A percentile compares a stretch with the other conserved stretches of the same genome.
Conservation (phyloP, 345 rosid genomes). For the Citropsis articulata region DNA sequence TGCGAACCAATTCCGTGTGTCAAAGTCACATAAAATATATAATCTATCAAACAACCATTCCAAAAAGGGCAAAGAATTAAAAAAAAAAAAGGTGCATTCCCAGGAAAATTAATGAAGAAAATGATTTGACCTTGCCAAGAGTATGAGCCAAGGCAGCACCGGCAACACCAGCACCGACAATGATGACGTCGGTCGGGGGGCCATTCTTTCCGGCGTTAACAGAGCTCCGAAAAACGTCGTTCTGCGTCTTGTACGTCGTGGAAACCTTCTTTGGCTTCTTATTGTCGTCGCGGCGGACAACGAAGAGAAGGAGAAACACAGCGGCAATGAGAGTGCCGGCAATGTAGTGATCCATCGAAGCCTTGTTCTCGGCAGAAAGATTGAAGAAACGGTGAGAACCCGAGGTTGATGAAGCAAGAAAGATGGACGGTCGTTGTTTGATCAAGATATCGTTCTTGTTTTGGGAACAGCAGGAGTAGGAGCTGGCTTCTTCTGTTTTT, state of each 20-base stretch:
- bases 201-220: conserved; percentile 3
- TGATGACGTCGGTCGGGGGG: conserved; percentile 44
- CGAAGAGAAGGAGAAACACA: conserved; percentile 24
- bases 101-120: not conserved
- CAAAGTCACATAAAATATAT: not conserved
- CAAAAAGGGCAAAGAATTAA: not conserved
- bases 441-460: not conserved
- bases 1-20: not conserved
- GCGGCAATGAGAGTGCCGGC: conserved; percentile 30
- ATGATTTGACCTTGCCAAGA: conserved; percentile 57
- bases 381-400: not conserved
- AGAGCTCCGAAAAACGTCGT: not conserved
- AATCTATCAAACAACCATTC: not conserved
- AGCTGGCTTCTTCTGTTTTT: not conserved
- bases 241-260: conserved; percentile 3
- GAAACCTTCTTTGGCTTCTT: conserved; percentile 8
- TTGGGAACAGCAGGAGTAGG: not conserved
- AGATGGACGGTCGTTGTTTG: not conserved
- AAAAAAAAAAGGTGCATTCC: not conserved
- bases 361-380: conserved; percentile 3
- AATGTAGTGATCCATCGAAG: conserved; percentile 17
- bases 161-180: conserved; percentile 87
- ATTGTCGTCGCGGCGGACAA: conserved; percentile 24
- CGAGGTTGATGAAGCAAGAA: not conserved
- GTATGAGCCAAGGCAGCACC: conserved; percentile 82